Evolutionary conservation across 768 basidiomycete genomes (phyloP).

Genomic region (Calocybe indica): DNA sequence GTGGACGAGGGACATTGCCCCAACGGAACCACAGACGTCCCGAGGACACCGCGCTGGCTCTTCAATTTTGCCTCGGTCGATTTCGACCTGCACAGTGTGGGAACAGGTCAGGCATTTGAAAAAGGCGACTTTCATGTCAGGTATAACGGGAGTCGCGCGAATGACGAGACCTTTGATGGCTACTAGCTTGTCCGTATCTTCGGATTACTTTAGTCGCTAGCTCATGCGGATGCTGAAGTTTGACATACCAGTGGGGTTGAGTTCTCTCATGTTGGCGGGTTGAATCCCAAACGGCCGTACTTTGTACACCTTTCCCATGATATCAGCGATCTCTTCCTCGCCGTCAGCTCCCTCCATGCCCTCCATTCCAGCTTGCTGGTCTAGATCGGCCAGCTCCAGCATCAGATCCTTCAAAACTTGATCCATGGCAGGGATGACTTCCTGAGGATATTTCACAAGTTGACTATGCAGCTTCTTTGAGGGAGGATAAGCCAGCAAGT

Average conservation of each 20-base stretch:
- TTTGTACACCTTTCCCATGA: slow-evolving; percentile 86
- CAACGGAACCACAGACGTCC: slow-evolving; percentile 83
- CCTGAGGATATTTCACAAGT: slow-evolving; percentile 91
- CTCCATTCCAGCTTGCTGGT: slow-evolving; percentile 62
- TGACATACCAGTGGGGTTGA: slow-evolving; percentile 80
- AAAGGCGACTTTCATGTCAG: slow-evolving; percentile 98
- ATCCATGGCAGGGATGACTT: slow-evolving; percentile 96
- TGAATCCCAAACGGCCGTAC: slow-evolving; percentile 85
- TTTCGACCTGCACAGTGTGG: slow-evolving; percentile 96
- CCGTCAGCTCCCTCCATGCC: slow-evolving; percentile 75
- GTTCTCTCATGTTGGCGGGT: slow-evolving; percentile 87
- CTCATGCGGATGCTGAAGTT: neutral
- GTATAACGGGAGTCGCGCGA: slow-evolving; percentile 94
- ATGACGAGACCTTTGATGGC: slow-evolving; percentile 96
- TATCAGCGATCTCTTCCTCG: slow-evolving; percentile 83
- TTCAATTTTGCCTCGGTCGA: slow-evolving; percentile 95
- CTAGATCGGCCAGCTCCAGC: slow-evolving; percentile 80
- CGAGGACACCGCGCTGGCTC: slow-evolving; percentile 91
- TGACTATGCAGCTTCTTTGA: slow-evolving; percentile 79
- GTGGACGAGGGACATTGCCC: slow-evolving; percentile 93
- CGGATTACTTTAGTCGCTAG: neutral
- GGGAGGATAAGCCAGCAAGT: slow-evolving; percentile 82
- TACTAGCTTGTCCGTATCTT: slow-evolving; percentile 97
- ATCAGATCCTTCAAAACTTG: slow-evolving; percentile 91
- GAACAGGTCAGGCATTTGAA: slow-evolving; percentile 95